Evolutionary conservation across 306 rosid genomes (phyloP).

Genomic region (Quercus berberidifolia): DNA sequence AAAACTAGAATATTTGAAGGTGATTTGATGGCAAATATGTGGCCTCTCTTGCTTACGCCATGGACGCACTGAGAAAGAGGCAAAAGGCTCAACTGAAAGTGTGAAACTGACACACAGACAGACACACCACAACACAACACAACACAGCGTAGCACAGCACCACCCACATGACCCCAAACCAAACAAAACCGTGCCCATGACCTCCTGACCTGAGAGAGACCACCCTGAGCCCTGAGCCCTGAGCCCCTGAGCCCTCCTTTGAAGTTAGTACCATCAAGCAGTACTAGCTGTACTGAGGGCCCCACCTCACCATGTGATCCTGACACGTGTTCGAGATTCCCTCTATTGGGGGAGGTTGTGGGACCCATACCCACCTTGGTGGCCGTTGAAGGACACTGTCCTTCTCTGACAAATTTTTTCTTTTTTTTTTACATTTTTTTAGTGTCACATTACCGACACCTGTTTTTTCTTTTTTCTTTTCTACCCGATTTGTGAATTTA

Average conservation of each 20-base stretch:
- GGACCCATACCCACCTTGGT: slow-evolving; percentile 14
- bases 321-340: slow-evolving; percentile 11
- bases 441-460: too few species aligned
- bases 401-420: background rate
- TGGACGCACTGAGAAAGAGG: background rate
- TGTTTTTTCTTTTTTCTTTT: too few species aligned
- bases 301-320: slow-evolving; percentile 13
- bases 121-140: background rate
- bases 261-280: background rate
- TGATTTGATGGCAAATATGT: background rate
- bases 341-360: background rate
- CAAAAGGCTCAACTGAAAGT: background rate
- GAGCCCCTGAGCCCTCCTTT: background rate
- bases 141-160: background rate
- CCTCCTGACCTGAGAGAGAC: too few species aligned
- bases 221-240: slow-evolving; percentile 1
- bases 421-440: too few species aligned
- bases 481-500: too few species aligned
- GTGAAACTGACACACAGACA: background rate
- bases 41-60: background rate
- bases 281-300: slow-evolving; percentile 22
- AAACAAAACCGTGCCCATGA: too few species aligned
- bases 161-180: background rate
- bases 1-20: background rate
- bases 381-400: slow-evolving; percentile 2